These are phyloP conservation scores for Zasmidium citrigriseum DNA, from an alignment of 2,329 filamentous ascomycete species.

Conservation along the genomic window DNA sequence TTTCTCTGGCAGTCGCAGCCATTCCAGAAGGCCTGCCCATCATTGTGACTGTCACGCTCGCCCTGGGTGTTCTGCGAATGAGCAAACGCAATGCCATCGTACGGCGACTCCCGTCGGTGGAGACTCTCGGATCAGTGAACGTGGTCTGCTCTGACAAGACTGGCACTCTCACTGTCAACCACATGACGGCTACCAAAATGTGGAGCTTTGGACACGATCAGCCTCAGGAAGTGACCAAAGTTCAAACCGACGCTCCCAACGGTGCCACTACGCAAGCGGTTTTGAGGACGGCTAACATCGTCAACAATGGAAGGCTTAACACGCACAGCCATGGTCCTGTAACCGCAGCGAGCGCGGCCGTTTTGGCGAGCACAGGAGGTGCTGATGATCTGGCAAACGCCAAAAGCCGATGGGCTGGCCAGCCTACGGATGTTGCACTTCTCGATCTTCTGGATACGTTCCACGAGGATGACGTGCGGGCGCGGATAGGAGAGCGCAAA, in stretches of 20 bases:
- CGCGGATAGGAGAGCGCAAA: constrained; percentile 77
- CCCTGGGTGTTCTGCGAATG: constrained; percentile 94
- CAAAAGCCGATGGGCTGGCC: constrained; percentile 91
- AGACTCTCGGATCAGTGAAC: constrained; percentile 97
- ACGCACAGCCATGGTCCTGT: constrained; percentile 56
- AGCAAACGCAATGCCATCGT: constrained; percentile 94
- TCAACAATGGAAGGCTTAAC: constrained; percentile 86
- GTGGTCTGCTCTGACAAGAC: constrained; percentile 99
- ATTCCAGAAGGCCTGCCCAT: constrained; percentile 96
- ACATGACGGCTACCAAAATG: constrained; percentile 96
- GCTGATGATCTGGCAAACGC: constrained; percentile 58
- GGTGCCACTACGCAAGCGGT: constrained; percentile 77
- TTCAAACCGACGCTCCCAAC: constrained; percentile 56
- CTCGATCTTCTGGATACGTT: constrained; percentile 89
- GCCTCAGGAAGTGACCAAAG: constrained; percentile 57
- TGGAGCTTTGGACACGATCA: constrained; percentile 78
- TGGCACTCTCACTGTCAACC: constrained; percentile 92
- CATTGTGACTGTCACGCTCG: constrained; percentile 95
- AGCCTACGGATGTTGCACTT: constrained; percentile 97
- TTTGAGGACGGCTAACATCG: constrained; percentile 89
- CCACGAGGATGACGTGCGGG: constrained; percentile 86
- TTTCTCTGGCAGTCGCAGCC: constrained; percentile 92
- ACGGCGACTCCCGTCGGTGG: constrained; percentile 91
- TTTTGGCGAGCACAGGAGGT: constrained; percentile 81
- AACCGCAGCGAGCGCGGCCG: constrained; percentile 70